These are phyloP conservation scores for Wickerhamomyces strasburgensis DNA, from an alignment of 805 yeast species.

Conservation along the genomic window DNA sequence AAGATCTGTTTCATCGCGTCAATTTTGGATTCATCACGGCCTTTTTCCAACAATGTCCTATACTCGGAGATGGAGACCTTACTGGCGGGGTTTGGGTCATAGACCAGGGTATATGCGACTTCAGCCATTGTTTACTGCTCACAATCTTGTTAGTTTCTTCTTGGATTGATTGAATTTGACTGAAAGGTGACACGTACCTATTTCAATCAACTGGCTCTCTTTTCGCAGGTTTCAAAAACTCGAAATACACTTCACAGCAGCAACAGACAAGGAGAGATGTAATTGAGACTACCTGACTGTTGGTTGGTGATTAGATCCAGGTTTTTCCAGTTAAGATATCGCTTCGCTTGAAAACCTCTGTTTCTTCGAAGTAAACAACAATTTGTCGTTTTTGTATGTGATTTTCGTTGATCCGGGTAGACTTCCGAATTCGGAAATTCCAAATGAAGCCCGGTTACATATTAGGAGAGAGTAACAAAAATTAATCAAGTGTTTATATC, in stretches of 20 bases:
- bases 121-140: conserved; percentile 19
- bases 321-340: not conserved
- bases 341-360: not conserved
- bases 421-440: conserved; percentile 1
- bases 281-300: not conserved
- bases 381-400: not conserved
- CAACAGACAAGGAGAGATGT: no score
- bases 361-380: not conserved
- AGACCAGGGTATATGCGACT: conserved; percentile 72
- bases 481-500: not conserved
- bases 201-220: not conserved
- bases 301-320: not conserved
- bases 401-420: not conserved
- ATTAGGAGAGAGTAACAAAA: not conserved
- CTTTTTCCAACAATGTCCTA: conserved; percentile 76
- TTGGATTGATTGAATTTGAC: not conserved
- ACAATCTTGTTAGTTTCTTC: not conserved
- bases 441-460: not conserved
- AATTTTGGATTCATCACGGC: conserved; percentile 81
- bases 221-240: not conserved
- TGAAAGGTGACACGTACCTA: not conserved
- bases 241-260: no score
- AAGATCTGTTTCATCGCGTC: conserved; percentile 86
- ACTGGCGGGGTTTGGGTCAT: conserved; percentile 64
- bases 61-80: conserved; percentile 65